Evolutionary conservation across 345 rosid genomes (phyloP), one percentile per base, ranked within the genome.

Genomic region (Citrus reticulata): DNA sequence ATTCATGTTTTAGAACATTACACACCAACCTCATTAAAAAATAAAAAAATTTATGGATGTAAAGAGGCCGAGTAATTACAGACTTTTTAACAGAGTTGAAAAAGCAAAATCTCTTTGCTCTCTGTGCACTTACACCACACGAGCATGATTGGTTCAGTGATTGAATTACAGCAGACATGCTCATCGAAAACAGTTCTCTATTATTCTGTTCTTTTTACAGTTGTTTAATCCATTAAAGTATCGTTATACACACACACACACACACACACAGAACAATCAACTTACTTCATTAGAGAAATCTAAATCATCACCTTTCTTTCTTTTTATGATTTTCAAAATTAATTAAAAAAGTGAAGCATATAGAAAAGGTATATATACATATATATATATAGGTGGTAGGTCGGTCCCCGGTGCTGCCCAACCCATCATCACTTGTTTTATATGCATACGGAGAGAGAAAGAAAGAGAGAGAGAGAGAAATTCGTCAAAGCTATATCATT

Each of bases 91-190:
- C 78, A 59, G 66, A 72, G 69, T 78, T 78, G 70, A 82, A 86
- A 46, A 78, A 77, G 86, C 79, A 73, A 73, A 27, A 34, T 46
- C 80, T 75, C 80, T 83, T 83, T 84, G 29, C 60, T 67, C 60
- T 70, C 57, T 75, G 72, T 74, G 79, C 73, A 68, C 78, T 55
- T 68, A 65, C 74, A 74, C 82, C 58, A 73, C 74, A 74, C 82
- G 24, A 73, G 13, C 49, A 79, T 86, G 81, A 82, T 84, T 86
- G 84, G 73, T 49, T 76, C 70, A 75, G 73, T 82, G 81, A 80
- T 80, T 84, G 84, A 60, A 62, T 75, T 80, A 77, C 78, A 75
- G n/a, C 75, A 73, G 73, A 78, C 84, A 66, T 82, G 79, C 80
- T 75, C 81, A 58, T 69, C 58, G 77, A 72, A 68, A 77, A 75